Evolutionary conservation across 164 flowering plant genomes (phyloP), one percentile per base, ranked within the genome.

Genomic region (Stephania cephalantha): DNA sequence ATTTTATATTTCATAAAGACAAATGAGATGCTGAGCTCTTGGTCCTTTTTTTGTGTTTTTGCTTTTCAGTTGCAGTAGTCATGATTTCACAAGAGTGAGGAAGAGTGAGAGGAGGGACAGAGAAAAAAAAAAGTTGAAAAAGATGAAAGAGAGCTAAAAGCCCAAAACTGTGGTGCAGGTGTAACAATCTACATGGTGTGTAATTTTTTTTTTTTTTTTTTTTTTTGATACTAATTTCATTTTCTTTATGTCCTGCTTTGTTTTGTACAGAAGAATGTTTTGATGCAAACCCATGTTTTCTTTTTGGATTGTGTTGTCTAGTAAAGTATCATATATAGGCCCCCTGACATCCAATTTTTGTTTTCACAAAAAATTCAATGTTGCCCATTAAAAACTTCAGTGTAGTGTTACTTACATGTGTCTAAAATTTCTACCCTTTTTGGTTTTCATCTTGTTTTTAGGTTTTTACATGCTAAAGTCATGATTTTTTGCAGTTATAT

Each of bases 11-110:
- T 61, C 66, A 61, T 17, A n/a, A 61, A 61, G 66, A n/a, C 25
- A 61, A 61, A 61, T 61, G 20, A 61, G 20, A 18, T 61, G 20
- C 66, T n/a, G 66, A n/a, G 66, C 66, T 61, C 66, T 61, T 61
- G 66, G n/a, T 61, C 8, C 66, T 61, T n/a, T 58, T 20, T 25
- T 61, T 0, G 25, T 25, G 25, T 25, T 61, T 61, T 61, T 61
- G 42, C 66, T 61, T 61, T 61, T 61, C 66, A n/a, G 64, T 58
- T 58, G 64, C 64, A 18, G 66, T 25, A n/a, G 66, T 61, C 66
- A 61, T 61, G 66, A 61, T 61, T 61, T 61, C 20, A 3, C 5
- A 61, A 20, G 25, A 61, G 66, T 58, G 64, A 61, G 20, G 20
- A 9, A 61, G 66, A 20, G 6, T 18, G 66, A n/a, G 66, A 61